Conservation (phyloP, 805 yeast genomes). For the Kluyveromyces nonfermentans region DNA sequence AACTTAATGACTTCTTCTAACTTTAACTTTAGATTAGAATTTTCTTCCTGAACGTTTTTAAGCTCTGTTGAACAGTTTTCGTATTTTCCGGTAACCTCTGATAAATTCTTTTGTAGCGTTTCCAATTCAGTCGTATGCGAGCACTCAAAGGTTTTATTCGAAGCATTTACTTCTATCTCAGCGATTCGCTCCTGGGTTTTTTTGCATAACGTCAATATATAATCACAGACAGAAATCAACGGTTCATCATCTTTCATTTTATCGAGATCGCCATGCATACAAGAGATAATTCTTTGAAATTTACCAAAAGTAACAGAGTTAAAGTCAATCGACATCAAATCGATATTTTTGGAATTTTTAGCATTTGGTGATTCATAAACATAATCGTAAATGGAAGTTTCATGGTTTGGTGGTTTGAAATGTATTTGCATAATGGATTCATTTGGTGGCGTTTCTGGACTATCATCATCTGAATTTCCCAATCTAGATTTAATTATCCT, state of each 20-base stretch:
- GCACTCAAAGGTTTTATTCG: neutral
- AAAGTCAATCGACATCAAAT: slow-evolving; percentile 1
- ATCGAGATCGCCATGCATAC: neutral
- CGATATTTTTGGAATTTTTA: slow-evolving; percentile 2
- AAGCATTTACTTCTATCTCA: neutral
- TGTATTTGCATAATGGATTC: slow-evolving; percentile 2
- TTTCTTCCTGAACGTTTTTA: neutral
- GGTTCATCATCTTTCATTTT: neutral
- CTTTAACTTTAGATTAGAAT: neutral
- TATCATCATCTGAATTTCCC: neutral
- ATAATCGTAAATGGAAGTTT: slow-evolving; percentile 1
- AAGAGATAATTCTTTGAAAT: slow-evolving; percentile 1
- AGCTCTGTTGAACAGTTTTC: slow-evolving; percentile 2
- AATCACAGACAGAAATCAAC: slow-evolving; percentile 1
- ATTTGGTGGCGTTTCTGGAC: slow-evolving; percentile 4
- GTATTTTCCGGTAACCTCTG: slow-evolving; percentile 1
- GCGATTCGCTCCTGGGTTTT: slow-evolving; percentile 3
- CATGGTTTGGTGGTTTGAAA: slow-evolving; percentile 1
- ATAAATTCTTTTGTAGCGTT: slow-evolving; percentile 5
- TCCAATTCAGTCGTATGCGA: slow-evolving; percentile 4
- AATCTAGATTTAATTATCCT: slow-evolving; percentile 2
- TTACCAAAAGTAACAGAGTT: slow-evolving; percentile 2
- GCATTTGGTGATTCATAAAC: slow-evolving; percentile 4
- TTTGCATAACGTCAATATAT: slow-evolving; percentile 2
- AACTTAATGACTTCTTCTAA: slow-evolving; percentile 2